phyloP scores from a whole-genome alignment of 2,329 filamentous ascomycete genomes.

The Diaporthe capsici region DNA sequence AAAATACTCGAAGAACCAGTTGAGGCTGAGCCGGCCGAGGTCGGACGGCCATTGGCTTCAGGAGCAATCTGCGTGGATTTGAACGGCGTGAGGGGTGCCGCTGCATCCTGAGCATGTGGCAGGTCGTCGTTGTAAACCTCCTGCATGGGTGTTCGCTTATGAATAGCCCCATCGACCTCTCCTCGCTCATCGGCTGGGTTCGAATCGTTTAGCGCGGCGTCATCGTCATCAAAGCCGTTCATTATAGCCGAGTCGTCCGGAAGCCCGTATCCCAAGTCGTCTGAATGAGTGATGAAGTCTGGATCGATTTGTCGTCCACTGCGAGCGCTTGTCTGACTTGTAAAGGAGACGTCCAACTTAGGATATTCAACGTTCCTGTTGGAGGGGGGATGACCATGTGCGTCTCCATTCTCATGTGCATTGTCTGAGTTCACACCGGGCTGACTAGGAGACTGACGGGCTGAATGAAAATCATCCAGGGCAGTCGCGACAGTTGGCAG shows the following conservation, averaged over 20 bases:
- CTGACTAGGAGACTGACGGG: neutral
- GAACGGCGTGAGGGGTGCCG: neutral
- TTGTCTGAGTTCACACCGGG: neutral
- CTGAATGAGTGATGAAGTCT: conserved; percentile 49
- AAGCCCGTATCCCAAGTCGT: conserved; percentile 49
- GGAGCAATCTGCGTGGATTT: neutral
- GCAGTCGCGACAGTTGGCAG: neutral
- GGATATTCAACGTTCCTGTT: conserved; percentile 47
- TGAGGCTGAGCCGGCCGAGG: conserved; percentile 34
- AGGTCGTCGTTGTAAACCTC: conserved; percentile 21
- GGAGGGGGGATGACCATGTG: neutral
- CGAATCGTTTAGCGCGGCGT: neutral
- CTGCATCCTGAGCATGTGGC: neutral
- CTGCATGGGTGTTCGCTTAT: conserved; percentile 10
- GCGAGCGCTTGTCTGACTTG: conserved; percentile 57
- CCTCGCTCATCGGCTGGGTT: neutral
- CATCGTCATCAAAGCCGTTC: conserved; percentile 30
- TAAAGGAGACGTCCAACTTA: conserved; percentile 50
- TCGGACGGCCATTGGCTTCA: neutral
- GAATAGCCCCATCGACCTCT: neutral
- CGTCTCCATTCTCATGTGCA: neutral
- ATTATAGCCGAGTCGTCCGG: conserved; percentile 24
- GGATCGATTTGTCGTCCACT: conserved; percentile 67
- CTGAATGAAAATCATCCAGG: neutral
- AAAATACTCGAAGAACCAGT: conserved; percentile 36